Evolutionary conservation across 2,329 filamentous ascomycete genomes (phyloP), one percentile per base, ranked within the genome.

Genomic region (Pyrenochaeta sp.): DNA sequence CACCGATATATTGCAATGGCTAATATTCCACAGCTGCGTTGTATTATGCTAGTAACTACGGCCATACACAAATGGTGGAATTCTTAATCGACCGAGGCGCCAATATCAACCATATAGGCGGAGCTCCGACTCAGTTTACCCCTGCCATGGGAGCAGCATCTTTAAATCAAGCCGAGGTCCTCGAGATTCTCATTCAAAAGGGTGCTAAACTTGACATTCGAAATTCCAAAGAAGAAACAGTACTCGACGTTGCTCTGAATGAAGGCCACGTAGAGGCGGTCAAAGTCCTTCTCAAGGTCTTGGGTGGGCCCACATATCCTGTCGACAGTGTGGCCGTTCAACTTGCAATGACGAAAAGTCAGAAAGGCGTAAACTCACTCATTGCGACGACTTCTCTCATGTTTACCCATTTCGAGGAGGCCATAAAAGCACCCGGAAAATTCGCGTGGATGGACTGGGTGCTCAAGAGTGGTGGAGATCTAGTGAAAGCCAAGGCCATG

Each of bases 401-500:
- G 48, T 53, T 51, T 24, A 21, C 35, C 8, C 39, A 44, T 15
- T 44, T 57, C 7, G 19, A 35, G 11, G 19, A 36, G 7, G 23
- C 27, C 2, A 10, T 23, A 8, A n/a, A 7, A 3, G 13, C 1
- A 3, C 10, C 8, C 2, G 7, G 26, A 15, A 27, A 52, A 11
- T 38, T 35, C 27, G 49, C 37, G 3, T 65, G 61, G 61, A 31
- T 65, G 24, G 21, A 41, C 15, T 61, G 58, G 54, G 44, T 60
- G 9, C 30, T 63, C 4, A 41, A 53, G 10, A 17, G 10, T 21
- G 58, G 58, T 19, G 60, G 58, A 6, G 26, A 51, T 11, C 37
- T 62, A 11, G 35, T 63, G 10, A 48, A 36, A n/a, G 20, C 37
- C 17, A 26, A 21, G 27, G 55, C 57, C 6, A 38, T 55, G 26